These are phyloP conservation scores for Ettlia oleoabundans DNA, from an alignment of 139 green algal genomes.

Conservation along the genomic window DNA sequence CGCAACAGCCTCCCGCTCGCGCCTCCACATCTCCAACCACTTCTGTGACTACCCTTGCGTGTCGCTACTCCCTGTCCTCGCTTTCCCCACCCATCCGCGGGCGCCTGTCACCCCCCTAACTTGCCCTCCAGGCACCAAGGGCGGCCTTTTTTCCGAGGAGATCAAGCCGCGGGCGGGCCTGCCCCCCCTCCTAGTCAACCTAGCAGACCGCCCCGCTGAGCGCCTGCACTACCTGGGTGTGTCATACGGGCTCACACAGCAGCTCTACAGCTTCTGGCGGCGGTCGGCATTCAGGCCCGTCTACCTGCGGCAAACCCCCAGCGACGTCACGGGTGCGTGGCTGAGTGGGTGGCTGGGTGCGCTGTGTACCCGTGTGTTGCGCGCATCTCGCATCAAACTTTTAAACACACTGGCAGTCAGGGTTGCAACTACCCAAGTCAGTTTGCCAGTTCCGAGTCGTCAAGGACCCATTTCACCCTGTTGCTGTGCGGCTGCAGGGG, in stretches of 20 bases:
- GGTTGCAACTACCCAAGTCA: too few relatives aligned
- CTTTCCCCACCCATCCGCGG: too few relatives aligned
- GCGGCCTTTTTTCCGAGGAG: slow-evolving; percentile 75
- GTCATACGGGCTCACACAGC: slow-evolving; percentile 92
- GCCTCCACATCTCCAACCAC: too few relatives aligned
- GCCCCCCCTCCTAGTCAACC: slow-evolving; percentile 86
- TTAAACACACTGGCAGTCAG: too few relatives aligned
- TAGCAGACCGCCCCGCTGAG: slow-evolving; percentile 85
- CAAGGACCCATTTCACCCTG: too few relatives aligned
- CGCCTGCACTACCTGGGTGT: slow-evolving; percentile 93
- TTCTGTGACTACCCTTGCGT: too few relatives aligned
- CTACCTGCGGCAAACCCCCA: slow-evolving; percentile 93
- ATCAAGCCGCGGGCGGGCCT: slow-evolving; percentile 80
- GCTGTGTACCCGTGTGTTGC: background rate
- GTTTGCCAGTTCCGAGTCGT: too few relatives aligned
- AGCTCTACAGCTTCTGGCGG: slow-evolving; percentile 95
- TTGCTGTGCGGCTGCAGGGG: slow-evolving; percentile 57
- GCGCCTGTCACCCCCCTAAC: too few relatives aligned
- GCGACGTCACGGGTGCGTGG: slow-evolving; percentile 73
- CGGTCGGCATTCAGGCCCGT: slow-evolving; percentile 79
- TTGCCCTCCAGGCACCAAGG: too few relatives aligned
- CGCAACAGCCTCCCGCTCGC: too few relatives aligned
- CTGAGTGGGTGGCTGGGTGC: background rate
- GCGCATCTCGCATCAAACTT: too few relatives aligned
- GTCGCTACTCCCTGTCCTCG: too few relatives aligned